These are phyloP conservation scores for Schizosaccharomyces octosporus DNA, from an alignment of 805 yeast genomes.

Conservation along the genomic window DNA sequence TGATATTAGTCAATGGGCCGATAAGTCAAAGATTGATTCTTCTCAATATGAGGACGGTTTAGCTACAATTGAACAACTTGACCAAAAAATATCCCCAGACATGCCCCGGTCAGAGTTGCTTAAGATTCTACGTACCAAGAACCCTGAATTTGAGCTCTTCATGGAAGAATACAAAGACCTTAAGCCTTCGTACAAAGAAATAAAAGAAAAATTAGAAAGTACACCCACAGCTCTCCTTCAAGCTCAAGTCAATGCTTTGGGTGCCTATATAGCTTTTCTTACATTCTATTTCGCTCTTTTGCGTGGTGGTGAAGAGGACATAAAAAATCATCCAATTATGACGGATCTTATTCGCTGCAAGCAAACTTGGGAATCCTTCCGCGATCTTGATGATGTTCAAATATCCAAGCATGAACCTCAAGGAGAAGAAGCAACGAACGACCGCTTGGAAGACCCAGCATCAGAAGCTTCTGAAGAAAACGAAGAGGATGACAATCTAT, in stretches of 20 bases:
- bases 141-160: slow-evolving; percentile 69
- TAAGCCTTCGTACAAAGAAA: neutral
- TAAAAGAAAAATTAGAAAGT: neutral
- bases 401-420: neutral
- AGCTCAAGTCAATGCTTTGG: neutral
- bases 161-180: slow-evolving; percentile 28
- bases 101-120: slow-evolving; percentile 25
- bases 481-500: slow-evolving; percentile 2
- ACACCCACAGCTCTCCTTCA: neutral
- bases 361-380: neutral
- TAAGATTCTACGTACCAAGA: slow-evolving; percentile 27
- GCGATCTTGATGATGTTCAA: neutral
- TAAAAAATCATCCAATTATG: slow-evolving; percentile 1
- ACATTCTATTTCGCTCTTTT: slow-evolving; percentile 1
- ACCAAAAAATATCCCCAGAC: slow-evolving; percentile 22
- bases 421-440: neutral
- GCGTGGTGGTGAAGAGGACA: neutral
- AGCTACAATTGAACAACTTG: slow-evolving; percentile 13
- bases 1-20: slow-evolving; percentile 56
- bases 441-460: slow-evolving; percentile 4
- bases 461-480: slow-evolving; percentile 6
- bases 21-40: slow-evolving; percentile 6
- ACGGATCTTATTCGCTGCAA: neutral
- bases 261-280: neutral
- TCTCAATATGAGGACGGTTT: slow-evolving; percentile 20